Percentiles rank a stretch among this genome's conserved stretches.
These are phyloP conservation scores for Aspergillus asperescens DNA, from an alignment of 495 filamentous ascomycete genomes.

Conservation along the genomic window DNA sequence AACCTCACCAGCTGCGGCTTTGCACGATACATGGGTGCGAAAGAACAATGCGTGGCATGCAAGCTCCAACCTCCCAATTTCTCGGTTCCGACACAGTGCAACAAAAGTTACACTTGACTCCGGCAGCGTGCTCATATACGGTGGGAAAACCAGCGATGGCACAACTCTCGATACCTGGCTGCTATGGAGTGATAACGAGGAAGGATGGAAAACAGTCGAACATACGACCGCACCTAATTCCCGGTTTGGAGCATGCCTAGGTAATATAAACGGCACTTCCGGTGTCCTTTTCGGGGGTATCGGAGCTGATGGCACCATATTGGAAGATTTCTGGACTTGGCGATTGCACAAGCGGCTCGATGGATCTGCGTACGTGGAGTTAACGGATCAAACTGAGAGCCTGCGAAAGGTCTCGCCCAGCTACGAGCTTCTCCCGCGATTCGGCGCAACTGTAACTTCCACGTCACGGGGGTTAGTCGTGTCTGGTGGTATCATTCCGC, in stretches of 20 bases:
- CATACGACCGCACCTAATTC: conserved; percentile 32
- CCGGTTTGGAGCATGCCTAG: conserved; percentile 58
- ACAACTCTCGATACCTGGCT: conserved; percentile 56
- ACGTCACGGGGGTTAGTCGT: conserved; percentile 39
- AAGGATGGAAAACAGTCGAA: conserved; percentile 45
- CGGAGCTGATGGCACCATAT: conserved; percentile 50
- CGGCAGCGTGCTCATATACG: conserved; percentile 54
- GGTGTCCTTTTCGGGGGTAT: conserved; percentile 71
- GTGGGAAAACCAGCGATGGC: conserved; percentile 60
- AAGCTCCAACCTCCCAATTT: conserved; percentile 55
- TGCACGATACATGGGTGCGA: conserved; percentile 69
- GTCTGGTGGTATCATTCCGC: conserved; percentile 37
- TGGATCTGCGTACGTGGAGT: conserved; percentile 23
- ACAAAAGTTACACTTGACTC: conserved; percentile 40
- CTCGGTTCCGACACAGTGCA: conserved; percentile 70
- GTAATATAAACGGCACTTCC: conserved; percentile 28
- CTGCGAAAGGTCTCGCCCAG: conserved; percentile 19
- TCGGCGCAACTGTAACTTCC: conserved; percentile 27
- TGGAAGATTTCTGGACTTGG: conserved; percentile 57
- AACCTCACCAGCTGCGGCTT: conserved; percentile 60
- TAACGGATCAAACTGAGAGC: conserved; percentile 22
- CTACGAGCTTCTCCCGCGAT: conserved; percentile 24
- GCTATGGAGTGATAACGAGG: conserved; percentile 50
- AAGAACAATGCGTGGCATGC: conserved; percentile 55
- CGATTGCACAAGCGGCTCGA: conserved; percentile 26